Percentiles rank a stretch among this genome's conserved stretches.
phyloP scores from a whole-genome alignment of 208 protist genomes.

The Trypanosoma rangeli region DNA sequence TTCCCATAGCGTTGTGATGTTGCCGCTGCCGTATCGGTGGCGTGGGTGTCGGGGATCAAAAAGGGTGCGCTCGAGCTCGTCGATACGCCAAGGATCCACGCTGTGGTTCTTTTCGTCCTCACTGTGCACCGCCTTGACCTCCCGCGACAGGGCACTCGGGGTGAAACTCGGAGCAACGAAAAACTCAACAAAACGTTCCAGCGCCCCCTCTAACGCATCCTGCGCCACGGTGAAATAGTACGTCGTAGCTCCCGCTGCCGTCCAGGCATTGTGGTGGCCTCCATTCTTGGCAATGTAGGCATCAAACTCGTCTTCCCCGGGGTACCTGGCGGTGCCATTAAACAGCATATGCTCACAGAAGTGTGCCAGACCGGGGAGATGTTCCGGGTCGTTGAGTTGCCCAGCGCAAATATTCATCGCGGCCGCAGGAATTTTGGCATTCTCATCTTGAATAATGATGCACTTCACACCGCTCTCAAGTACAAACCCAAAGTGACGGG shows the following conservation, averaged over 20 bases:
- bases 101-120: slow-evolving; percentile 93
- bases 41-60: slow-evolving; percentile 67
- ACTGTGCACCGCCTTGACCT: slow-evolving; percentile 93
- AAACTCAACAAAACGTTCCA: slow-evolving; percentile 95
- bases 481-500: slow-evolving; percentile 50
- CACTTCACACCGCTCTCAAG: slow-evolving; percentile 75
- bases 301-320: slow-evolving; percentile 86
- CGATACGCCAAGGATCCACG: slow-evolving; percentile 75
- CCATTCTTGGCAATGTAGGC: slow-evolving; percentile 66
- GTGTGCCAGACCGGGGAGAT: slow-evolving; percentile 85
- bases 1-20: slow-evolving; percentile 77
- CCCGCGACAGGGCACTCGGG: slow-evolving; percentile 62
- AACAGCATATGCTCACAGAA: slow-evolving; percentile 96
- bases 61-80: slow-evolving; percentile 65
- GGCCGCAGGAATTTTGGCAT: slow-evolving; percentile 51
- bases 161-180: slow-evolving; percentile 92
- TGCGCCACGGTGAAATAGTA: slow-evolving; percentile 89
- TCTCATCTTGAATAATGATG: slow-evolving; percentile 71
- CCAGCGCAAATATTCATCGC: slow-evolving; percentile 81
- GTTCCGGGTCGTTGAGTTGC: slow-evolving; percentile 60
- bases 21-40: slow-evolving; percentile 87
- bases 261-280: slow-evolving; percentile 89
- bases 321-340: slow-evolving; percentile 93
- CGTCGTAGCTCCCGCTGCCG: slow-evolving; percentile 64
- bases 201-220: slow-evolving; percentile 64